These are phyloP conservation scores for Thozetella sp. DNA, from an alignment of 495 filamentous ascomycete genomes.

Conservation along the genomic window DNA sequence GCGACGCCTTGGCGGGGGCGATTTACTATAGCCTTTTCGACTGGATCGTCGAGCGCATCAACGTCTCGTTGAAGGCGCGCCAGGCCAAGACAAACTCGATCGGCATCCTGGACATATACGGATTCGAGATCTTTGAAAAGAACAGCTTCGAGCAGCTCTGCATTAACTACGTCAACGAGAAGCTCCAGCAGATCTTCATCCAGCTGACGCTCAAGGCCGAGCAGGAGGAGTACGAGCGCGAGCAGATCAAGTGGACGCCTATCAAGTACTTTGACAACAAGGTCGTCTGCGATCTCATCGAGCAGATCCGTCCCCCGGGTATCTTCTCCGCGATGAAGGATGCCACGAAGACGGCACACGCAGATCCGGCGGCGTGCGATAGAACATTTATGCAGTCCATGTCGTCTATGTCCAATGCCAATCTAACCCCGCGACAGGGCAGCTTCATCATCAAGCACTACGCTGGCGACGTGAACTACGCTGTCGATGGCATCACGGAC, in stretches of 20 bases:
- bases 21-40: constrained; percentile 99
- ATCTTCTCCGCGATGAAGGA: constrained; percentile 97
- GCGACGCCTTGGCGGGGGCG: constrained; percentile 90
- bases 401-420: constrained; percentile 86
- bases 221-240: constrained; percentile 95
- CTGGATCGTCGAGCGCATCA: constrained; percentile 96
- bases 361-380: constrained; percentile 91
- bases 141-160: constrained; percentile 99
- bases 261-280: constrained; percentile 99
- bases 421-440: constrained; percentile 90
- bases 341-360: constrained; percentile 95
- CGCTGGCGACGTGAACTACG: constrained; percentile 95
- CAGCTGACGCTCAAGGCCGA: constrained; percentile 96
- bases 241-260: constrained; percentile 98
- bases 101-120: constrained; percentile 99
- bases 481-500: constrained; percentile 95
- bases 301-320: constrained; percentile 87
- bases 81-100: constrained; percentile 79
- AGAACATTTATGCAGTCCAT: constrained; percentile 92
- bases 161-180: constrained; percentile 99
- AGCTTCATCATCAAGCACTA: constrained; percentile 99
- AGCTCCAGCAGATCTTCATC: constrained; percentile 99
- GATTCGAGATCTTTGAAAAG: constrained; percentile 98
- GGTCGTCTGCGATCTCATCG: constrained; percentile 96
- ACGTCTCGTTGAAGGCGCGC: constrained; percentile 82